Percentiles rank a stretch among this genome's conserved stretches.
Conservation (phyloP, 2,329 filamentous ascomycete genomes). For the Hypoxylon sp. region DNA sequence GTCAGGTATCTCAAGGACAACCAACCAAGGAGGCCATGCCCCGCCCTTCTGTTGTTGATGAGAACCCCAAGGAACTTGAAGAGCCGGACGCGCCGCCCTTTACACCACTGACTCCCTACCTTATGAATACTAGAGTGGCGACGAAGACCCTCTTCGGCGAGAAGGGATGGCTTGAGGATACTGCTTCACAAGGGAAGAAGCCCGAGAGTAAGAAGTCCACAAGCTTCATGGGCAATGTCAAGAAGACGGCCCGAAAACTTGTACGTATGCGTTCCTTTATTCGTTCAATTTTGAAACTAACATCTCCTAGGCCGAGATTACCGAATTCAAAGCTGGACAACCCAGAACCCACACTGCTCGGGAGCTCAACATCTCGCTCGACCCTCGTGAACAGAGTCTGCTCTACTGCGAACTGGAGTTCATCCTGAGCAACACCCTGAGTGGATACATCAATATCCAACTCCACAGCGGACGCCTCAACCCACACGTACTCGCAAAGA, state of each 20-base stretch:
- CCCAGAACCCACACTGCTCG: conserved; percentile 54
- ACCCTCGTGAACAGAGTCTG: conserved; percentile 70
- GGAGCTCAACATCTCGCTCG: conserved; percentile 65
- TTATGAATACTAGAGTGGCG: conserved; percentile 55
- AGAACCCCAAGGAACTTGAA: conserved; percentile 9
- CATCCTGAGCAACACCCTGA: conserved; percentile 65
- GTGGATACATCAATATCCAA: conserved; percentile 67
- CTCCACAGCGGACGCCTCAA: conserved; percentile 70
- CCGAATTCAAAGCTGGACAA: conserved; percentile 56
- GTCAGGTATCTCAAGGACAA: background rate
- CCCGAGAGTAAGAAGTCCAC: conserved; percentile 42
- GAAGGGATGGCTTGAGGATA: conserved; percentile 70
- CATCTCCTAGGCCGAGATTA: conserved; percentile 47
- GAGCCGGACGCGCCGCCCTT: conserved; percentile 39
- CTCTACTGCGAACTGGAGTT: conserved; percentile 73
- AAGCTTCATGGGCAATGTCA: conserved; percentile 49
- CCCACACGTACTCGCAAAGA: conserved; percentile 65
- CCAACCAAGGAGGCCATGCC: background rate
- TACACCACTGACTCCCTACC: conserved; percentile 52
- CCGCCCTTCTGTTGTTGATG: conserved; percentile 15
- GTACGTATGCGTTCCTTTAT: conserved; percentile 56
- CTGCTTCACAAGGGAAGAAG: conserved; percentile 44
- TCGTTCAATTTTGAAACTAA: conserved; percentile 32
- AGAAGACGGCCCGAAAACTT: conserved; percentile 69
- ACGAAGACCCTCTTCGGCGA: conserved; percentile 69